Percentiles rank a stretch among this genome's conserved stretches.
Evolutionary conservation across 345 rosid genomes (phyloP).

Genomic region (Pistacia atlantica): DNA sequence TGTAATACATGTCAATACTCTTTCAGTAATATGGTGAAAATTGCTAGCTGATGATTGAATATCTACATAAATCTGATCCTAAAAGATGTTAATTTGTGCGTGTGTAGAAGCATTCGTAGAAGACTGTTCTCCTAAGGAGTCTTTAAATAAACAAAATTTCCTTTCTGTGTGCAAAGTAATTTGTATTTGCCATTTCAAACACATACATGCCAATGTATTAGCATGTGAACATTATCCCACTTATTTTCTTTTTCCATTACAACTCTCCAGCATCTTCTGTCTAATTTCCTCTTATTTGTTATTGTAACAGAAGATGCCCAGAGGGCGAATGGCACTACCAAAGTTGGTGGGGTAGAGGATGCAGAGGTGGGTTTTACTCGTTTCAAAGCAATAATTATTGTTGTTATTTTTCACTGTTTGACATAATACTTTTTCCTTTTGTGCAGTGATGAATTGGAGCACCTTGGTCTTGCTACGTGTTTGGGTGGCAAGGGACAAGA

Average conservation of each 20-base stretch:
- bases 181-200: too few relatives aligned
- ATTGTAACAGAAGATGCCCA: constrained; percentile 32
- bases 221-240: not conserved
- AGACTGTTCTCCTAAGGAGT: not conserved
- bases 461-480: not conserved
- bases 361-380: constrained; percentile 22
- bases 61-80: not conserved
- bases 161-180: not conserved
- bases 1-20: not conserved
- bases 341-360: constrained; percentile 27
- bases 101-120: not conserved
- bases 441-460: constrained; percentile 15
- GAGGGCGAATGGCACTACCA: constrained; percentile 31
- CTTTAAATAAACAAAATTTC: not conserved
- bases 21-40: not conserved
- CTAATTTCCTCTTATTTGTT: constrained; percentile 1
- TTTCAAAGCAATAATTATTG: not conserved
- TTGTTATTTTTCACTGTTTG: not conserved
- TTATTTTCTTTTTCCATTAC: not conserved
- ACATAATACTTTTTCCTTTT: too few relatives aligned
- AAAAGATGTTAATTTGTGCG: not conserved
- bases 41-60: not conserved
- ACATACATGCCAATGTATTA: not conserved
- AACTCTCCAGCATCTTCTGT: not conserved
- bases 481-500: constrained; percentile 12